Conservation (phyloP, 2,329 filamentous ascomycete genomes). For the Diaporthe ampelina region DNA sequence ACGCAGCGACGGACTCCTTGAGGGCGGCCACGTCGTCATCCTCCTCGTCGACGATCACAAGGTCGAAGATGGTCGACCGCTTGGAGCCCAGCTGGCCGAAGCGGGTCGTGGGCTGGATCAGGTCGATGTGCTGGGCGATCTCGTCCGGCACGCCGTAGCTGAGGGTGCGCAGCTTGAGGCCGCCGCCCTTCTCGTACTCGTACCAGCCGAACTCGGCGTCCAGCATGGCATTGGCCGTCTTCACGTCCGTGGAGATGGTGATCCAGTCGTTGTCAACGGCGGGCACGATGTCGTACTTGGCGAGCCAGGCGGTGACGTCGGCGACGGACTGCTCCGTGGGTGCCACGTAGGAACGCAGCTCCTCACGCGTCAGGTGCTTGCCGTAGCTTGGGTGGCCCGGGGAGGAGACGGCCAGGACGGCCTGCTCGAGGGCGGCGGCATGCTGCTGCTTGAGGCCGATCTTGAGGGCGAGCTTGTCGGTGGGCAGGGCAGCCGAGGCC, state of each 20-base stretch:
- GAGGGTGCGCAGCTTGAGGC: slow-evolving; percentile 63
- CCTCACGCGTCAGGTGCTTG: slow-evolving; percentile 71
- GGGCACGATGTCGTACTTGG: slow-evolving; percentile 60
- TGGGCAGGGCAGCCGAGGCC: slow-evolving; percentile 51
- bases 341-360: slow-evolving; percentile 67
- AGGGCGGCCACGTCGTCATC: slow-evolving; percentile 40
- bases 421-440: slow-evolving; percentile 67
- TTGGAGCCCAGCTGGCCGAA: slow-evolving; percentile 67
- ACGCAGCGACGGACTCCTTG: background rate
- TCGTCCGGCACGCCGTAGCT: slow-evolving; percentile 73
- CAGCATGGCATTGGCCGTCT: slow-evolving; percentile 68
- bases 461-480: slow-evolving; percentile 60
- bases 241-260: slow-evolving; percentile 66
- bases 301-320: slow-evolving; percentile 69
- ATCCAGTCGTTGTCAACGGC: slow-evolving; percentile 72
- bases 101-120: slow-evolving; percentile 76
- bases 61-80: slow-evolving; percentile 55
- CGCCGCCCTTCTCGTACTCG: slow-evolving; percentile 57
- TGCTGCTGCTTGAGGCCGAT: slow-evolving; percentile 65
- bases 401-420: slow-evolving; percentile 72
- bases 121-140: slow-evolving; percentile 67
- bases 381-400: slow-evolving; percentile 72
- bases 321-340: slow-evolving; percentile 62
- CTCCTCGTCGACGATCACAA: slow-evolving; percentile 49
- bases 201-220: slow-evolving; percentile 71